These are phyloP conservation scores for Acmispon strigosus DNA, from an alignment of 306 rosid species.

Conservation along the genomic window DNA sequence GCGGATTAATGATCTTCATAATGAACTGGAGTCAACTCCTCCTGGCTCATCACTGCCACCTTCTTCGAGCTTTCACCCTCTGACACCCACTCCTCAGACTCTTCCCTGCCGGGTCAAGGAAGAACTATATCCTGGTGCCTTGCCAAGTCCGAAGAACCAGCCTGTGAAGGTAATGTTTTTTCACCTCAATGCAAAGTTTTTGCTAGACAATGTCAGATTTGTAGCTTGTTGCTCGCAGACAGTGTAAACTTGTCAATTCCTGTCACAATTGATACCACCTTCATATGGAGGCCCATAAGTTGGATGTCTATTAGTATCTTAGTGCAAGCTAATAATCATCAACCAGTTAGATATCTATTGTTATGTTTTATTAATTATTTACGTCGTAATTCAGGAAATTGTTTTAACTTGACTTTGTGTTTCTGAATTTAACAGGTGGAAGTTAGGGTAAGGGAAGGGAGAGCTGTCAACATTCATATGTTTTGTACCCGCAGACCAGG, in stretches of 20 bases:
- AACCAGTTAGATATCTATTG: not conserved
- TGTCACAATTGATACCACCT: not conserved
- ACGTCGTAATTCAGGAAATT: slow-evolving; percentile 1
- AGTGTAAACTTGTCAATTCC: not conserved
- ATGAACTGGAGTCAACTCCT: slow-evolving; percentile 79
- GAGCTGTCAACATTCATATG: slow-evolving; percentile 97
- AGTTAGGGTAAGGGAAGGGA: slow-evolving; percentile 81
- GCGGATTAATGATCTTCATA: slow-evolving; percentile 81
- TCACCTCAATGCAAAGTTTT: not conserved
- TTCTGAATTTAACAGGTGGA: slow-evolving; percentile 59
- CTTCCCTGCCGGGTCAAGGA: slow-evolving; percentile 86
- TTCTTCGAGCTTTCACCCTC: slow-evolving; percentile 64
- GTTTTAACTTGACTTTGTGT: not conserved
- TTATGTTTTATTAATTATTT: not conserved
- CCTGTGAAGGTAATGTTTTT: slow-evolving; percentile 62
- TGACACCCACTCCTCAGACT: slow-evolving; percentile 72
- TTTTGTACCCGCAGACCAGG: slow-evolving; percentile 91
- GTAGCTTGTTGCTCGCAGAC: slow-evolving; percentile 7
- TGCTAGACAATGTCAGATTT: not conserved
- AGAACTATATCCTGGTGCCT: slow-evolving; percentile 69
- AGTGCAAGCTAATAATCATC: not conserved
- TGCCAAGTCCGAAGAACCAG: slow-evolving; percentile 75
- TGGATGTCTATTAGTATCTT: not conserved
- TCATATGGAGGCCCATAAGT: not conserved
- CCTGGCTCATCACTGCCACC: slow-evolving; percentile 58